Base-by-base conservation (phyloP, 148 eudicot species). In the Limonium bicolor region DNA sequence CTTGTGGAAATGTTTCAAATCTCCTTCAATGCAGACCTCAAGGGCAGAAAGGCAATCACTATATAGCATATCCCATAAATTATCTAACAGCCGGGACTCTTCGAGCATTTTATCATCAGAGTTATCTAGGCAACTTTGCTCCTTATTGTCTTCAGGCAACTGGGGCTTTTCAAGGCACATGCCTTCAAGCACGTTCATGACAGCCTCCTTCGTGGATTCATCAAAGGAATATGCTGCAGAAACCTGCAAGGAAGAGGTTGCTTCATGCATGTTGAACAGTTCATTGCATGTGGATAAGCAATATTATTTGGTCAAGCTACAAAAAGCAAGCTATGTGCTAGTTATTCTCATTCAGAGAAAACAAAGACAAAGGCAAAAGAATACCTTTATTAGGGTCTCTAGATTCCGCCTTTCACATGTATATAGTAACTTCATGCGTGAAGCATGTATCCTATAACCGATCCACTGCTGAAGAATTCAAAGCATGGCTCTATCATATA, bases 401-500 rank as follows among this genome's bases (percentile, higher is more conserved):
- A 57, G 44, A 69, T 90, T 58, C 45, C 63, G 61, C 61, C 63
- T 78, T 46, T 69, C 70, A 16, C 78, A 75, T 58, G 73, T 63
- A 66, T 59, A 73, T 19, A 90, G 95, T 62, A 85, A 66, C 69
- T 90, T 90, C 76, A 90, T 54, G 58, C 99, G 85, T 39, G 99
- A 90, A 50, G 99, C 99, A 71, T 90, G 95, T 88, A 90, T 81
- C 64, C 99, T 73, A 55, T 90, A 90, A 63, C 84, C 53, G 85
- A 71, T 90, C 99, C 60, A 78, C 99, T 23, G 99, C 88, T 47
- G 95, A 70, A 27, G 86, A 88, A 47, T 85, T 90, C 58, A 90
- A 51, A 55, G 42, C 58, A 56, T 76, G 60, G 99, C 95, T 56
- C 76, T 69, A 26, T 66, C 69, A 67, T 85, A 90, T 32, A 84